Percentiles rank a stretch among this genome's conserved stretches.
phyloP scores from a whole-genome alignment of 208 protist genomes.

The Vickermania ingenoplastis region DNA sequence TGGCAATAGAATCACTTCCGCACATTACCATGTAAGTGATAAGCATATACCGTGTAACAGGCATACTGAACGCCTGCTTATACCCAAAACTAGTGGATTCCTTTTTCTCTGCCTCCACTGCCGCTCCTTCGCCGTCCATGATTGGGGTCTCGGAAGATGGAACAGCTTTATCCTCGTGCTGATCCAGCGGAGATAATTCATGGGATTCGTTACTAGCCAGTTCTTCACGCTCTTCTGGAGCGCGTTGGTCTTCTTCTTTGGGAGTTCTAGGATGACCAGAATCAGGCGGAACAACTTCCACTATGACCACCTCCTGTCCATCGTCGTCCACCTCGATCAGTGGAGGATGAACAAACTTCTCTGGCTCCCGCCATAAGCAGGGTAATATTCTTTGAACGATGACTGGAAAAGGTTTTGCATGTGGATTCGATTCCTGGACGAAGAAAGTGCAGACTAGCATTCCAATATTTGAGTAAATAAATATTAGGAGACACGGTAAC shows the following conservation, averaged over 20 bases:
- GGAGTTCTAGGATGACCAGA: too few relatives aligned
- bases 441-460: constrained; percentile 42
- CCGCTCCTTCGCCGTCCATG: constrained; percentile 1
- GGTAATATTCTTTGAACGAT: constrained; percentile 19
- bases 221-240: too few relatives aligned
- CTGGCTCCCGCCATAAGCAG: constrained; percentile 12
- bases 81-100: constrained; percentile 31
- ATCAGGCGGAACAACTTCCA: too few relatives aligned
- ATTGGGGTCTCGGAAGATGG: not conserved
- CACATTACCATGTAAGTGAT: constrained; percentile 47
- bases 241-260: too few relatives aligned
- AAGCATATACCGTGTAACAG: constrained; percentile 34
- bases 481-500: constrained; percentile 35
- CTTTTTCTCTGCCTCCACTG: not conserved
- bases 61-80: constrained; percentile 22
- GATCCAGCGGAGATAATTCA: not conserved
- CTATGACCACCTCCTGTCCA: constrained; percentile 8
- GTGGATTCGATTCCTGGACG: constrained; percentile 47
- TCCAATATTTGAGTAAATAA: constrained; percentile 42
- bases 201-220: too few relatives aligned
- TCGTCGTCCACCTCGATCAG: constrained; percentile 12
- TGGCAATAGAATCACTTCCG: constrained; percentile 20
- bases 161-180: too few relatives aligned
- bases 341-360: constrained; percentile 17
- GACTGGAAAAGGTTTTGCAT: constrained; percentile 32